phyloP scores from a whole-genome alignment of 2,329 filamentous ascomycete species.

The Microcera coccophila region DNA sequence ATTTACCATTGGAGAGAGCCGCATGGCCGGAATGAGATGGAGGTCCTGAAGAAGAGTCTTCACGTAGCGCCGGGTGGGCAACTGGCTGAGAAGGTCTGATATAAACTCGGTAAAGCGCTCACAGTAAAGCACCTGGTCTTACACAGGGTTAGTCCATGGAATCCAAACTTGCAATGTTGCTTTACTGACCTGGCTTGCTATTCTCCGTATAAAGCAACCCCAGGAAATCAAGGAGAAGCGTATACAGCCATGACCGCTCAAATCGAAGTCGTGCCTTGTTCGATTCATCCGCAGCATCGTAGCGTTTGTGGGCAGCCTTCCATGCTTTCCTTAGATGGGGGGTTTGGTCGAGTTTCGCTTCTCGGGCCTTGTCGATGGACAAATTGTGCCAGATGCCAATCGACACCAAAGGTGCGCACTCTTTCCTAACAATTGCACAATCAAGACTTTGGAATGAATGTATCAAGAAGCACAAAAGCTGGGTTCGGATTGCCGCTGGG shows the following conservation, averaged over 20 bases:
- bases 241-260: constrained; percentile 90
- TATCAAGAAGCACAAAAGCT: constrained; percentile 87
- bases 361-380: constrained; percentile 69
- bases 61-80: constrained; percentile 90
- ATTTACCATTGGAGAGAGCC: constrained; percentile 72
- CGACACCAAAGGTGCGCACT: constrained; percentile 91
- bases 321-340: constrained; percentile 82
- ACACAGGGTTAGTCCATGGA: constrained; percentile 14
- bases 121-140: constrained; percentile 73
- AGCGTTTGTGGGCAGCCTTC: constrained; percentile 81
- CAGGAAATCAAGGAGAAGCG: constrained; percentile 78
- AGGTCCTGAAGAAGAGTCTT: constrained; percentile 84
- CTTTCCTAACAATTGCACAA: constrained; percentile 82
- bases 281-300: constrained; percentile 77
- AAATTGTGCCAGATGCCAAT: constrained; percentile 96
- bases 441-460: constrained; percentile 92
- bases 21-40: constrained; percentile 73
- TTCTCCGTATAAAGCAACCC: constrained; percentile 62
- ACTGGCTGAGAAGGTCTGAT: constrained; percentile 84
- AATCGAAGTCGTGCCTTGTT: constrained; percentile 79
- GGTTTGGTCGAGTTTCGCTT: constrained; percentile 67
- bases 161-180: too few relatives aligned
- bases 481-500: constrained; percentile 64
- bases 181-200: constrained; percentile 41
- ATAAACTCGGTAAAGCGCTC: constrained; percentile 92